Conservation (phyloP, 805 yeast species). For the Teunomyces barrocoloradensis region DNA sequence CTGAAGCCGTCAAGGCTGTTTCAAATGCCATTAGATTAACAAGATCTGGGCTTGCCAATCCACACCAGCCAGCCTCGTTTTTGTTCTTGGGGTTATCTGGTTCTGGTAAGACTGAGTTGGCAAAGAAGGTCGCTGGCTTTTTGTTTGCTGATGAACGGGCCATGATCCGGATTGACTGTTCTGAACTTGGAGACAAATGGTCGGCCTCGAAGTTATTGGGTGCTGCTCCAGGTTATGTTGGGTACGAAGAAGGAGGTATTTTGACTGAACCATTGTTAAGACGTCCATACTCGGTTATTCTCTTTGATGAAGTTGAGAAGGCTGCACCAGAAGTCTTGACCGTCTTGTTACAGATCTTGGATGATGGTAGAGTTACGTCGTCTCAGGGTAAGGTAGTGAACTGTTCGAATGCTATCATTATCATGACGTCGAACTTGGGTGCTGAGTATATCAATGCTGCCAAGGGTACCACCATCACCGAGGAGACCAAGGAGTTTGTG, state of each 20-base stretch:
- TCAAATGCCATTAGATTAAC: conserved; percentile 90
- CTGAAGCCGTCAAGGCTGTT: conserved; percentile 94
- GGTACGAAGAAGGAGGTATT: conserved; percentile 97
- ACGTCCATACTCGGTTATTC: conserved; percentile 91
- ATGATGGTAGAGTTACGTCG: conserved; percentile 94
- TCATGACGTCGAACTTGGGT: conserved; percentile 97
- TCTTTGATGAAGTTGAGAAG: conserved; percentile 97
- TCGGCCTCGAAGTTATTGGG: conserved; percentile 93
- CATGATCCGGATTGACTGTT: conserved; percentile 96
- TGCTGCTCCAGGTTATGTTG: conserved; percentile 94
- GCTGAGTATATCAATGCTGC: conserved; percentile 80
- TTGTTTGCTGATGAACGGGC: conserved; percentile 94
- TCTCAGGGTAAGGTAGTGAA: conserved; percentile 92
- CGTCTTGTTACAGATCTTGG: conserved; percentile 84
- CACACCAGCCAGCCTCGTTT: conserved; percentile 95
- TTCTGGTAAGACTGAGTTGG: conserved; percentile 97
- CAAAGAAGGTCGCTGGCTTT: conserved; percentile 95
- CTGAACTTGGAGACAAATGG: conserved; percentile 93
- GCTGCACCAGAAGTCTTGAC: conserved; percentile 98
- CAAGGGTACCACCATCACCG: conserved; percentile 63
- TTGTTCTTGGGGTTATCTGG: conserved; percentile 93
- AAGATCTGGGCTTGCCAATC: conserved; percentile 94
- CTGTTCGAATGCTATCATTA: conserved; percentile 87
- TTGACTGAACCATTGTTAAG: conserved; percentile 88
- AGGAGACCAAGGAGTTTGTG: conserved; percentile 69